Evolutionary conservation across 2,329 filamentous ascomycete genomes (phyloP), one percentile per base, ranked within the genome.

Genomic region (Pestalotiopsis sp.): DNA sequence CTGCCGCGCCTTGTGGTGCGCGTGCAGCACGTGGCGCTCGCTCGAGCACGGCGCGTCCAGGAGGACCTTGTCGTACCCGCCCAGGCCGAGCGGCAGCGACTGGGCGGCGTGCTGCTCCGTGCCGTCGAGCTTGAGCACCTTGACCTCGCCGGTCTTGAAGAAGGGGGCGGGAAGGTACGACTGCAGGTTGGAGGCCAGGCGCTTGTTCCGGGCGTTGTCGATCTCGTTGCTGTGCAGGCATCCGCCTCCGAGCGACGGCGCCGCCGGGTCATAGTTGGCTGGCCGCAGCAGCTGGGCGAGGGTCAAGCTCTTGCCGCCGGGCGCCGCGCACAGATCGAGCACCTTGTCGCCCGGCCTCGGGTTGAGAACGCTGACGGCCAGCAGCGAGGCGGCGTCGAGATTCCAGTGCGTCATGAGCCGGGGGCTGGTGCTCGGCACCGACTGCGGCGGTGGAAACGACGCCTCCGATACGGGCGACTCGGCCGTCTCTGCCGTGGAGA

Each of bases 31-130:
- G 64, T 83, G 80, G 14, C 81, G 74, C 69, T 82, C 80, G 39
- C 78, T 80, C 4, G 80, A 82, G 69, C 81, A 82, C 14, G 81
- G 80, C 4, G 80, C 80, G 67, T 83, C 81, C 5, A 82, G 74
- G 3, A 83, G 74, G 0, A 82, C 79, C 64, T 79, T 80, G 67
- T 83, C 81, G 69, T 81, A 83, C 9, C 77, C 76, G 2, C 75
- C 76, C 1, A 73, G 70, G 0, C 78, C 78, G 7, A 76, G 72
- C 0, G 76, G 75, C 0, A 78, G 71, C 31, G 72, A 72, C n/a
- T 73, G 73, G 13, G 75, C 68, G 6, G 74, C 71, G 11, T 73
- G 74, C 23, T 71, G 57, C 17, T 76, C 73, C 5, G 75, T 67
- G 36, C 73, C 76, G 65, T 78, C 76, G 31, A 77, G 67, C 41